Conservation (phyloP, 768 basidiomycete genomes). For the Lenzites betulinus region DNA sequence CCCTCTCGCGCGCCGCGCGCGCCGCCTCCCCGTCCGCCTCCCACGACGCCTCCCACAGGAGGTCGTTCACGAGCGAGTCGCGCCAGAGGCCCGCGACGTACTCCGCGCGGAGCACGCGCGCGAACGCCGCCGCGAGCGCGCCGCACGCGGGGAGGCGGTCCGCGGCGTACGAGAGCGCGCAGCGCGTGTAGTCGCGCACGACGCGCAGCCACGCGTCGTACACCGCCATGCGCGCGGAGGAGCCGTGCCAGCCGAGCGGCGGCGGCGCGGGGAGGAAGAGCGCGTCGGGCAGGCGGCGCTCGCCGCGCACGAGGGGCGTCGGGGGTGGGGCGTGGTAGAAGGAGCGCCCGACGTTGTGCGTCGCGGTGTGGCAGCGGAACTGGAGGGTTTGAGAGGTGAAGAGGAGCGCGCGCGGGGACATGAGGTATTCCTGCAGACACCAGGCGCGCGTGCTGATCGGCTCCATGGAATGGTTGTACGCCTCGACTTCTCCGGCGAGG, state of each 20-base stretch:
- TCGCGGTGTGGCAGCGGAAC: conserved; percentile 13
- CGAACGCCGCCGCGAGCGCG: conserved; percentile 13
- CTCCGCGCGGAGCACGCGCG: conserved; percentile 3
- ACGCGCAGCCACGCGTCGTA: conserved; percentile 7
- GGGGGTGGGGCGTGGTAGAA: not conserved
- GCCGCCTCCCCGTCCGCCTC: not conserved
- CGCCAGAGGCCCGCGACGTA: conserved; percentile 18
- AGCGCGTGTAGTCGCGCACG: conserved; percentile 10
- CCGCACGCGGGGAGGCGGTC: conserved; percentile 20
- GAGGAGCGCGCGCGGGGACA: conserved; percentile 10
- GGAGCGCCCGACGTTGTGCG: conserved; percentile 5
- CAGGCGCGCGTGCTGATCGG: conserved; percentile 12
- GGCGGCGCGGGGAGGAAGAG: conserved; percentile 2
- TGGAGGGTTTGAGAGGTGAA: conserved; percentile 17
- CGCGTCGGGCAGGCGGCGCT: not conserved
- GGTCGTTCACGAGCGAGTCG: not conserved
- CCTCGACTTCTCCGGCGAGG: not conserved
- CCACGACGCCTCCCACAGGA: conserved; percentile 10
- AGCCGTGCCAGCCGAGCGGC: not conserved
- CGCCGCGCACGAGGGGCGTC: not conserved
- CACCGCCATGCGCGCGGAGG: not conserved
- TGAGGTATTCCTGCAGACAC: conserved; percentile 15
- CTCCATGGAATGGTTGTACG: conserved; percentile 9
- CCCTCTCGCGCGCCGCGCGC: no score
- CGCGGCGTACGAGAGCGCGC: conserved; percentile 3